phyloP scores from a whole-genome alignment of 176 grass and related monocot species.

The Guadua angustifolia region DNA sequence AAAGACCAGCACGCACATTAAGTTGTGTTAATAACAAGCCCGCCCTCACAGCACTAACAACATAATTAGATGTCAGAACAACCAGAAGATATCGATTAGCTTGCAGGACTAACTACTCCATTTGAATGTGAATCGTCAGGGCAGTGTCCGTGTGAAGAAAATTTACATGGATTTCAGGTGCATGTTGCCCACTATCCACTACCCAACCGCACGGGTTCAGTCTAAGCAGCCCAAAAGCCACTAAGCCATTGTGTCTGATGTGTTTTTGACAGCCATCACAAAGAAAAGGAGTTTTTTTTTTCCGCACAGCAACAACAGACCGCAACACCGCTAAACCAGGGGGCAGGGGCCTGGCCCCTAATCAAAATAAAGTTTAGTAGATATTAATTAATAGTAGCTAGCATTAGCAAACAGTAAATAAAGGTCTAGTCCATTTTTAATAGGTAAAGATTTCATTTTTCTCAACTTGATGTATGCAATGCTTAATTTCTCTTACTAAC shows the following conservation, averaged over 20 bases:
- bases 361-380: too few species aligned
- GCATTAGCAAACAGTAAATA: too few species aligned
- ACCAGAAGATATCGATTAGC: not conserved
- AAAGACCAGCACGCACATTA: not conserved
- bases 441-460: too few species aligned
- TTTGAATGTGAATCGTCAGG: not conserved
- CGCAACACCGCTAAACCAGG: not conserved
- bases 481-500: too few species aligned
- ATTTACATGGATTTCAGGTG: not conserved
- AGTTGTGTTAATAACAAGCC: not conserved
- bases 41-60: not conserved
- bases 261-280: not conserved
- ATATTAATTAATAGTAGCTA: too few species aligned
- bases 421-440: too few species aligned
- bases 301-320: not conserved
- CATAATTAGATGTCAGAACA: not conserved
- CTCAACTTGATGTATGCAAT: too few species aligned
- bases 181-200: not conserved
- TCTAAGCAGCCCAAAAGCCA: not conserved
- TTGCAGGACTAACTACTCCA: not conserved
- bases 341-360: too few species aligned
- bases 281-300: not conserved
- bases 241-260: not conserved
- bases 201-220: not conserved
- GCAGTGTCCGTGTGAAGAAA: not conserved